These are phyloP conservation scores for Lepidium africanum DNA, from an alignment of 345 rosid species.

Conservation along the genomic window DNA sequence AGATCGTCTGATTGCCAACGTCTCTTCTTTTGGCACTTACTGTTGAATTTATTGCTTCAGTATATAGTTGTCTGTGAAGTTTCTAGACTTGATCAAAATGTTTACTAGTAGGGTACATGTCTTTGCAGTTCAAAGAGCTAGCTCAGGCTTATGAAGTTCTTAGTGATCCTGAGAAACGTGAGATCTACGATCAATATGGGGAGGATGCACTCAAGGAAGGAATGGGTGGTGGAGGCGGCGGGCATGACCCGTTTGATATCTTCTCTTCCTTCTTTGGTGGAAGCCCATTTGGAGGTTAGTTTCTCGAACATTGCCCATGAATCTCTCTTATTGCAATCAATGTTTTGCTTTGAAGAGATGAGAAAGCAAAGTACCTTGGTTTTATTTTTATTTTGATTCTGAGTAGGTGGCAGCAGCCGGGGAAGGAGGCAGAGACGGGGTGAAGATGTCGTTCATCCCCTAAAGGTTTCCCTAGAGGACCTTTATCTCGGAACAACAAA, in stretches of 20 bases:
- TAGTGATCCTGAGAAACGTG: slow-evolving; percentile 87
- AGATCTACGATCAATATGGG: slow-evolving; percentile 80
- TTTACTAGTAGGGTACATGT: background rate
- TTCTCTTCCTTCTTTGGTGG: slow-evolving; percentile 66
- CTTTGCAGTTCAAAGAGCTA: slow-evolving; percentile 77
- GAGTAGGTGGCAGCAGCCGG: slow-evolving; percentile 56
- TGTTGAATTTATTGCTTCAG: background rate
- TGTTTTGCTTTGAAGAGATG: background rate
- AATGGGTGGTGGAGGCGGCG: slow-evolving; percentile 60
- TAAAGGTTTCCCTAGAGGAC: slow-evolving; percentile 77
- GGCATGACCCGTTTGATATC: slow-evolving; percentile 79
- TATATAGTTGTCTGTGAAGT: background rate
- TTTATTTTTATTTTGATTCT: background rate
- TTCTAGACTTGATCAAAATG: background rate
- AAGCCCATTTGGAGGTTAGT: slow-evolving; percentile 43
- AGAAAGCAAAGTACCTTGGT: background rate
- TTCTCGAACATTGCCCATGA: background rate
- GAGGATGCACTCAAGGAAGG: slow-evolving; percentile 97
- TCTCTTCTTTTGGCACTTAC: background rate
- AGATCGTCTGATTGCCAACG: background rate
- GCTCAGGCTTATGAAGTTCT: slow-evolving; percentile 87
- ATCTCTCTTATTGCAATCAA: background rate
- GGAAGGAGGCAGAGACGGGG: slow-evolving; percentile 89
- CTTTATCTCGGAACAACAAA: slow-evolving; percentile 64
- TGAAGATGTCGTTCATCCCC: slow-evolving; percentile 74